Conservation (phyloP, 2,329 filamentous ascomycete species). For the Septoria linicola region DNA sequence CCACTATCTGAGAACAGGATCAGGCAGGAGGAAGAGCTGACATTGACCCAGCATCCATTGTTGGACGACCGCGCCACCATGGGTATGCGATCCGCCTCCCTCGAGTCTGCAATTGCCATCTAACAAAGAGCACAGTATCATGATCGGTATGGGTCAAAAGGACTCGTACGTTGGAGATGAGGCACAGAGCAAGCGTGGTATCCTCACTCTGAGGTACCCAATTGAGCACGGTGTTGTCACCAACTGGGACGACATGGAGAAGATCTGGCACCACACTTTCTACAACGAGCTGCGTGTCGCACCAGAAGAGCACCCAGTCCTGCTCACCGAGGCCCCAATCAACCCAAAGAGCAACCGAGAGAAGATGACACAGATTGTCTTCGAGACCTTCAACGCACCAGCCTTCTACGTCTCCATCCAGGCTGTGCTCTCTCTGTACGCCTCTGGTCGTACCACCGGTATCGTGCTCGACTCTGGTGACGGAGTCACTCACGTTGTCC, state of each 20-base stretch:
- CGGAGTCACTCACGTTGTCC: conserved; percentile 99
- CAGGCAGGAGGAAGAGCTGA: conserved; percentile 26
- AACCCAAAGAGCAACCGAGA: conserved; percentile 99
- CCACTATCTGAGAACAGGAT: conserved; percentile 26
- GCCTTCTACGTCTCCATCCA: conserved; percentile 99
- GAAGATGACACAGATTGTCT: conserved; percentile 99
- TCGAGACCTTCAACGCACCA: conserved; percentile 99
- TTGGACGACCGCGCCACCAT: conserved; percentile 99
- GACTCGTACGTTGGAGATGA: conserved; percentile 99
- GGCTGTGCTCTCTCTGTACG: conserved; percentile 98
- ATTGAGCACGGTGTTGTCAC: conserved; percentile 99
- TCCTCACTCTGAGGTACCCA: conserved; percentile 97
- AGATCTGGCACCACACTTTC: conserved; percentile 99
- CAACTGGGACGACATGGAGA: conserved; percentile 99
- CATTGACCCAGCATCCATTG: conserved; percentile 78
- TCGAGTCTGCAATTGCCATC: conserved; percentile 32
- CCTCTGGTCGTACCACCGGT: conserved; percentile 99
- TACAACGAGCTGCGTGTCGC: conserved; percentile 99
- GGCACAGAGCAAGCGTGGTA: conserved; percentile 99
- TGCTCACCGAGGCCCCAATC: conserved; percentile 98
- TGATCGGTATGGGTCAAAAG: conserved; percentile 99
- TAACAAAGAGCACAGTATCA: conserved; percentile 71
- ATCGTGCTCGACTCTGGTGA: conserved; percentile 99
- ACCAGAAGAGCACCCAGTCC: conserved; percentile 98
- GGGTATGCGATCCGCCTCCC: conserved; percentile 62